Conservation (phyloP, 306 rosid genomes). For the Vigna angularis region DNA sequence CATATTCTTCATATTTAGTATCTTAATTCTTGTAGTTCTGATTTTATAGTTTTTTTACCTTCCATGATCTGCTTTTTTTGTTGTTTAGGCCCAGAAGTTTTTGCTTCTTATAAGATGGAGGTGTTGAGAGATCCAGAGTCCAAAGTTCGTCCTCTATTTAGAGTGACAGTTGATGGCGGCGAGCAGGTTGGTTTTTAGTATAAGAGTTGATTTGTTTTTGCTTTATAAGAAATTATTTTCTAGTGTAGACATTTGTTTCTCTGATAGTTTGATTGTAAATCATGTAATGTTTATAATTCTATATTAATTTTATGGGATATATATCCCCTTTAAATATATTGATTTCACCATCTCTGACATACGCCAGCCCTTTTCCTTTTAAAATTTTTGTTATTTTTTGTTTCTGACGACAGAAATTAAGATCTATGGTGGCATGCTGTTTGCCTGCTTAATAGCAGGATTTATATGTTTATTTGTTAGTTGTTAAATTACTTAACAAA, state of each 20-base stretch:
- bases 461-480: conserved; percentile 34
- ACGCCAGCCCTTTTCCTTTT: background rate
- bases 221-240: conserved; percentile 2
- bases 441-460: background rate
- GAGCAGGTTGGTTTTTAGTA: conserved; percentile 78
- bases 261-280: conserved; percentile 23
- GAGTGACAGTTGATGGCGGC: conserved; percentile 80
- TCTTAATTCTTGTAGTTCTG: conserved; percentile 30
- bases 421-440: conserved; percentile 9
- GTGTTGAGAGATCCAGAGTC: conserved; percentile 88
- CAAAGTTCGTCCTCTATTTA: conserved; percentile 80
- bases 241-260: background rate
- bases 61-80: conserved; percentile 21
- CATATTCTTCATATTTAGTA: conserved; percentile 24
- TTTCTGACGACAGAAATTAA: conserved; percentile 4
- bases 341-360: conserved; percentile 32
- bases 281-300: conserved; percentile 32
- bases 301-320: conserved; percentile 4
- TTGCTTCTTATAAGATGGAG: conserved; percentile 83
- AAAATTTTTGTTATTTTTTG: conserved; percentile 7
- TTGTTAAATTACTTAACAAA: conserved; percentile 9
- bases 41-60: background rate
- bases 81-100: conserved; percentile 64
- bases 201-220: background rate
- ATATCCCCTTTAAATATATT: conserved; percentile 16